A percentile compares a stretch with the other conserved stretches of the same genome.
Conservation (phyloP, 352 stramenopile genomes). For the Peronospora belbahrii region DNA sequence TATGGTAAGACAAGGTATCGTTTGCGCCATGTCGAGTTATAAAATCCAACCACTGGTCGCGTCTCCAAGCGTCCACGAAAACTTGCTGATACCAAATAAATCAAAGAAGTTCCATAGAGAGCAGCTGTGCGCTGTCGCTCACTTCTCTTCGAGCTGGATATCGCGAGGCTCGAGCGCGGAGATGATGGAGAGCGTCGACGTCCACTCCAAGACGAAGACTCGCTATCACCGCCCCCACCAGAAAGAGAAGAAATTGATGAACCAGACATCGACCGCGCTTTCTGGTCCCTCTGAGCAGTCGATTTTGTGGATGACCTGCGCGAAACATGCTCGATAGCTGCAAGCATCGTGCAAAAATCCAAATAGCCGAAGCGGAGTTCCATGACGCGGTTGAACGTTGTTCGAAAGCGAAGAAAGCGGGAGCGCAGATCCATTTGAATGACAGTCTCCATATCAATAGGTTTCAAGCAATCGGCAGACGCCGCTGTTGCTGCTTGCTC, state of each 20-base stretch:
- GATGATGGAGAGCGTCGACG: slow-evolving; percentile 23
- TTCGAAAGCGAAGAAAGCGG: slow-evolving; percentile 53
- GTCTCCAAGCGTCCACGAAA: slow-evolving; percentile 70
- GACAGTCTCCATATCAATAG: slow-evolving; percentile 57
- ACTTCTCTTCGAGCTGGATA: slow-evolving; percentile 17
- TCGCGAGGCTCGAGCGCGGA: slow-evolving; percentile 10
- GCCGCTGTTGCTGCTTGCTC: slow-evolving; percentile 31
- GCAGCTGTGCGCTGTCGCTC: slow-evolving; percentile 31
- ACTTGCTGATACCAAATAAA: slow-evolving; percentile 69
- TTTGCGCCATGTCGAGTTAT: slow-evolving; percentile 75
- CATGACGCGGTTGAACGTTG: slow-evolving; percentile 70
- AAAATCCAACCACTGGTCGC: slow-evolving; percentile 63
- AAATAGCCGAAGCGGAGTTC: slow-evolving; percentile 80
- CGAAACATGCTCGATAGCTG: slow-evolving; percentile 53
- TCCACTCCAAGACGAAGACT: slow-evolving; percentile 23
- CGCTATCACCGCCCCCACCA: slow-evolving; percentile 26
- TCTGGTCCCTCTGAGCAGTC: slow-evolving; percentile 7
- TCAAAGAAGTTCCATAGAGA: slow-evolving; percentile 54
- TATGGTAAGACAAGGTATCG: slow-evolving; percentile 77
- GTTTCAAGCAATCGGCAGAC: slow-evolving; percentile 72
- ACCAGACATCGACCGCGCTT: slow-evolving; percentile 37
- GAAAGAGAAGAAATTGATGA: slow-evolving; percentile 49
- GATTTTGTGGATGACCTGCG: slow-evolving; percentile 19
- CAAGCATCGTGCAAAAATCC: slow-evolving; percentile 64
- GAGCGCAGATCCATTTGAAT: slow-evolving; percentile 62